phyloP scores from a whole-genome alignment of 202 grass and related monocot species.

The Sporobolus alterniflorus region DNA sequence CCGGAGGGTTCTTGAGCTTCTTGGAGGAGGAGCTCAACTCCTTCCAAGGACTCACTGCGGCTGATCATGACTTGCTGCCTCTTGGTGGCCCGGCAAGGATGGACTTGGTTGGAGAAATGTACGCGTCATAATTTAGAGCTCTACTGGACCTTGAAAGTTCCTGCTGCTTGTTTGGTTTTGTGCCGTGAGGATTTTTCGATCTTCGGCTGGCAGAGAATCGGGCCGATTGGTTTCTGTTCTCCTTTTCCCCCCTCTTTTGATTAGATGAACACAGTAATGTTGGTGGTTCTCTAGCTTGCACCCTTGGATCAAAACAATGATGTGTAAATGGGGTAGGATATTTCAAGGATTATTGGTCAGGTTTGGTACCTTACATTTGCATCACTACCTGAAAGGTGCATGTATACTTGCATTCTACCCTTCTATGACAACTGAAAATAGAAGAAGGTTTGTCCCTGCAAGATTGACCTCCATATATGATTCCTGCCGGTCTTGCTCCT shows the following conservation, averaged over 20 bases:
- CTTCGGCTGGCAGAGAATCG: slow-evolving; percentile 29
- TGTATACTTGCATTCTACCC: background rate
- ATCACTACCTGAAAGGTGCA: slow-evolving; percentile 14
- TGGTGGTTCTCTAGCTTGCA: slow-evolving; percentile 17
- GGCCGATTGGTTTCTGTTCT: background rate
- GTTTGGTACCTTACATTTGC: slow-evolving; percentile 17
- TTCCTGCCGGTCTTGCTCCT: background rate
- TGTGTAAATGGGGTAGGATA: background rate
- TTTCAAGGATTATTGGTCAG: slow-evolving; percentile 14
- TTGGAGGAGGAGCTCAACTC: slow-evolving; percentile 74
- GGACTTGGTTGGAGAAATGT: slow-evolving; percentile 63
- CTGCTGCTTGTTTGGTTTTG: background rate
- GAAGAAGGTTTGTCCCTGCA: background rate
- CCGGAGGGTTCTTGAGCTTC: slow-evolving; percentile 62
- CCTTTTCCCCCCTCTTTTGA: background rate
- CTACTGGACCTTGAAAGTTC: background rate
- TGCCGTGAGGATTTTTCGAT: slow-evolving; percentile 20
- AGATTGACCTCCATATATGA: slow-evolving; percentile 25
- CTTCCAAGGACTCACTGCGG: slow-evolving; percentile 48
- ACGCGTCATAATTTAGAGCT: slow-evolving; percentile 22
- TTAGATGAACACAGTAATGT: slow-evolving; percentile 19
- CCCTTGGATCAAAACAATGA: slow-evolving; percentile 4
- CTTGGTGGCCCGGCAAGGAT: slow-evolving; percentile 25
- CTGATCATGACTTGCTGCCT: slow-evolving; percentile 10
- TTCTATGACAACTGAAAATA: background rate